phyloP scores from a whole-genome alignment of 106 monocot genomes.

The Iris macrosiphon region DNA sequence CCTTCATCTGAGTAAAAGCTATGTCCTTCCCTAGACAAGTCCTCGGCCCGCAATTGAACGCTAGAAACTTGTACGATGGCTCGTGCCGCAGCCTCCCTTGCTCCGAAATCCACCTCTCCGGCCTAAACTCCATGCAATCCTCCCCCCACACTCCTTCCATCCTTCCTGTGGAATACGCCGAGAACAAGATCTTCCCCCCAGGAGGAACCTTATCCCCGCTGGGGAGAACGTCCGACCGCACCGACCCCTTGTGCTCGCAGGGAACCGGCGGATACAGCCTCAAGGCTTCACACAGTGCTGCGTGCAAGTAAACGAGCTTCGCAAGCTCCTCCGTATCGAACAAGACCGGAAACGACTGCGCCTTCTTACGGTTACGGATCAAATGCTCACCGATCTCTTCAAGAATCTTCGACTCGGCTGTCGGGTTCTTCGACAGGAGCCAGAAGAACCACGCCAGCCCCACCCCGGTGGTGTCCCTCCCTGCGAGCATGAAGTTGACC shows the following conservation, averaged over 20 bases:
- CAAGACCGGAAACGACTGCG: too few relatives aligned
- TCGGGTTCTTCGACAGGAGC: slow-evolving; percentile 33
- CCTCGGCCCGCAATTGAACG: not conserved
- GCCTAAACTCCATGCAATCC: too few relatives aligned
- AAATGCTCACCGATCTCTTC: slow-evolving; percentile 29
- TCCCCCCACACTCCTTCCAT: too few relatives aligned
- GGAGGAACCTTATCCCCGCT: not conserved
- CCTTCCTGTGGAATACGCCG: not conserved
- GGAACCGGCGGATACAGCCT: not conserved
- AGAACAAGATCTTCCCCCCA: too few relatives aligned
- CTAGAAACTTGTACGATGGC: too few relatives aligned
- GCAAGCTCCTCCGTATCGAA: slow-evolving; percentile 15
- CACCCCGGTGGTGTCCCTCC: slow-evolving; percentile 48
- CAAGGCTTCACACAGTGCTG: too few relatives aligned
- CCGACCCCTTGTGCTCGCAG: not conserved
- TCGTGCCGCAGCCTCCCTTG: too few relatives aligned
- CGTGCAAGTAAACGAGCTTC: slow-evolving; percentile 5
- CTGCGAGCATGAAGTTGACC: slow-evolving; percentile 50
- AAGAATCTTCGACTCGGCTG: slow-evolving; percentile 27
- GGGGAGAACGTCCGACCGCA: not conserved
- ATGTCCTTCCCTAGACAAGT: not conserved
- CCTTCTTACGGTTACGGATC: too few relatives aligned
- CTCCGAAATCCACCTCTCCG: too few relatives aligned
- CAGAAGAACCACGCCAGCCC: slow-evolving; percentile 76
- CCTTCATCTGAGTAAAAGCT: too few relatives aligned